phyloP scores from a whole-genome alignment of 306 rosid species.

The Pueraria montana region DNA sequence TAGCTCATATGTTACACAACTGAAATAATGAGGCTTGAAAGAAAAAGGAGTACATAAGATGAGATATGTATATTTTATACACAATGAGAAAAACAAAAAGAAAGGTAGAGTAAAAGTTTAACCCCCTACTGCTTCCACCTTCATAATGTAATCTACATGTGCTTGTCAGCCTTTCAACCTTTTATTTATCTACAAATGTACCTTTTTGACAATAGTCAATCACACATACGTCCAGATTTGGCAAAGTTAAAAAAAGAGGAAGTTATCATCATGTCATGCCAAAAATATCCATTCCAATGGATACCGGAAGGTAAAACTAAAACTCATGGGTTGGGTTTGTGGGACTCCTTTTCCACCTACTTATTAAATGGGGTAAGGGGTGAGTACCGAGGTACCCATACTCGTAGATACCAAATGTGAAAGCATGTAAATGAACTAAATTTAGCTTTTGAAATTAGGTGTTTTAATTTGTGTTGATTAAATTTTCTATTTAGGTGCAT shows the following conservation, averaged over 20 bases:
- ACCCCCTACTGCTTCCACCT: background rate
- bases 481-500: background rate
- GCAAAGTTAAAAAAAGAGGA: conserved; percentile 13
- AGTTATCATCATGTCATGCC: background rate
- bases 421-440: background rate
- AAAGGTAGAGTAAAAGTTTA: background rate
- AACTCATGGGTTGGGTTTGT: background rate
- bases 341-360: background rate
- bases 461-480: background rate
- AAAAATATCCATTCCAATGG: background rate
- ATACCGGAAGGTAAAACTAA: background rate
- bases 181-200: conserved; percentile 17
- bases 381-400: no score
- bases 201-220: background rate
- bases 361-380: background rate
- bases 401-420: background rate
- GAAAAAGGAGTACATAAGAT: background rate
- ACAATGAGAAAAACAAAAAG: background rate
- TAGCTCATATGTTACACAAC: background rate
- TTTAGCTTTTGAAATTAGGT: background rate
- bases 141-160: background rate
- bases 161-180: background rate
- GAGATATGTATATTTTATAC: background rate
- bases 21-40: background rate
- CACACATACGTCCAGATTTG: background rate